phyloP scores from a whole-genome alignment of 169 alveolate species.

The Eimeria praecox region DNA sequence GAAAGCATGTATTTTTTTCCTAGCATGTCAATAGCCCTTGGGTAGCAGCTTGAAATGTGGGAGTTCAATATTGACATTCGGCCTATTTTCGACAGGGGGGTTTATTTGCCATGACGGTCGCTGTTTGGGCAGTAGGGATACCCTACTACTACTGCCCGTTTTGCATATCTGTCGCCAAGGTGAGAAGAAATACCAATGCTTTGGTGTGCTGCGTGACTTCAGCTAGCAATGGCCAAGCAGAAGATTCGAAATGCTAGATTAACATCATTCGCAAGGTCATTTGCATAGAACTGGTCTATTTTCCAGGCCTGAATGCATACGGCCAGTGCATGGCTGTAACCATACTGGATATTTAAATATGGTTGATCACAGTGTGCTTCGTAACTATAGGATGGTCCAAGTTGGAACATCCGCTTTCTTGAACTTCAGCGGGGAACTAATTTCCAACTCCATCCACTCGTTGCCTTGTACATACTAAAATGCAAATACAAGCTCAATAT shows the following conservation, averaged over 20 bases:
- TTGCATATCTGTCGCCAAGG: not conserved
- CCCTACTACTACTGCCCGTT: not conserved
- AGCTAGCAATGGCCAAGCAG: constrained; percentile 73
- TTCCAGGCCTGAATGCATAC: not conserved
- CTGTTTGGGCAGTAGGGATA: not conserved
- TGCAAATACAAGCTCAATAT: not conserved
- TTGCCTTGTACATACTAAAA: not conserved
- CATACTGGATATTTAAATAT: not conserved
- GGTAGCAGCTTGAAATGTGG: not conserved
- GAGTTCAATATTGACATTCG: no score
- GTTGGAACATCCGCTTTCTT: not conserved
- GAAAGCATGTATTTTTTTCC: not conserved
- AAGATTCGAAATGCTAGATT: constrained; percentile 75
- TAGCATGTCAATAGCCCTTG: not conserved
- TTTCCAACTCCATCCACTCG: not conserved
- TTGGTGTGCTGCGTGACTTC: not conserved
- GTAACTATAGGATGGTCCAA: not conserved
- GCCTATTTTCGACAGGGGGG: no score
- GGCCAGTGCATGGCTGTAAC: not conserved
- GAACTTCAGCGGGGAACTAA: not conserved
- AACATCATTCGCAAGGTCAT: constrained; percentile 77
- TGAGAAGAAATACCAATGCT: not conserved
- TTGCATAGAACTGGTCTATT: constrained; percentile 12
- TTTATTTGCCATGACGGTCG: not conserved
- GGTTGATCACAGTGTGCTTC: not conserved